Evolutionary conservation across 495 filamentous ascomycete species (phyloP).

Genomic region (Aspergillus ellipticus): DNA sequence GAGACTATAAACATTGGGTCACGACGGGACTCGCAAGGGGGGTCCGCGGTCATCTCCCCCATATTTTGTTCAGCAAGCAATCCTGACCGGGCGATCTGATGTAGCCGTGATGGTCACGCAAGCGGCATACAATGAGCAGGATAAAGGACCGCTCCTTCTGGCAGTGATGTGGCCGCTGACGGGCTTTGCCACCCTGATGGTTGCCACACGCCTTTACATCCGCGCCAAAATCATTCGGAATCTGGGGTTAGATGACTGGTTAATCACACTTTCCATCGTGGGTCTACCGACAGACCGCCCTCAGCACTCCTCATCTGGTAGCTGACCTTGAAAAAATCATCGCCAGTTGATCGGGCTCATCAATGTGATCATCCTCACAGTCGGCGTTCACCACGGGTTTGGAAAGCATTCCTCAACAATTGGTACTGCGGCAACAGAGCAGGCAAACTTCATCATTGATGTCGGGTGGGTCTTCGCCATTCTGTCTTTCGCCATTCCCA

Average conservation of each 20-base stretch:
- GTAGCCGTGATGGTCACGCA: not conserved
- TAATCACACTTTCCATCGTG: constrained; percentile 37
- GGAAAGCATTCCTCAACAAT: constrained; percentile 14
- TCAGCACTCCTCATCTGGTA: too few relatives aligned
- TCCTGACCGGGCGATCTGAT: too few relatives aligned
- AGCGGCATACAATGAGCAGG: not conserved
- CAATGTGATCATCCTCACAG: constrained; percentile 22
- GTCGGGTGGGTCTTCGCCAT: constrained; percentile 35
- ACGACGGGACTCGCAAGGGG: too few relatives aligned
- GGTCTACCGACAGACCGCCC: not conserved
- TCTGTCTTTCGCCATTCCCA: constrained; percentile 38
- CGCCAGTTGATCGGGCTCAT: constrained; percentile 7
- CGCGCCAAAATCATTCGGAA: constrained; percentile 37
- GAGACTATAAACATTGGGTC: too few relatives aligned
- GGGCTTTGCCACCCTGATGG: constrained; percentile 20
- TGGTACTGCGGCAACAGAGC: constrained; percentile 4
- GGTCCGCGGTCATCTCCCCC: too few relatives aligned
- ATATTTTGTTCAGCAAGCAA: too few relatives aligned
- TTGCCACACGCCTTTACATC: constrained; percentile 40
- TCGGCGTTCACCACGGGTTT: constrained; percentile 21
- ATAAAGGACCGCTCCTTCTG: constrained; percentile 30
- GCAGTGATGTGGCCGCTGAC: constrained; percentile 34
- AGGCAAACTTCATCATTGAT: constrained; percentile 24
- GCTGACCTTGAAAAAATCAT: not conserved
- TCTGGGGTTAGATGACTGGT: constrained; percentile 43